Evolutionary conservation across 352 stramenopile genomes (phyloP).

Genomic region (Blastocystis sp.): DNA sequence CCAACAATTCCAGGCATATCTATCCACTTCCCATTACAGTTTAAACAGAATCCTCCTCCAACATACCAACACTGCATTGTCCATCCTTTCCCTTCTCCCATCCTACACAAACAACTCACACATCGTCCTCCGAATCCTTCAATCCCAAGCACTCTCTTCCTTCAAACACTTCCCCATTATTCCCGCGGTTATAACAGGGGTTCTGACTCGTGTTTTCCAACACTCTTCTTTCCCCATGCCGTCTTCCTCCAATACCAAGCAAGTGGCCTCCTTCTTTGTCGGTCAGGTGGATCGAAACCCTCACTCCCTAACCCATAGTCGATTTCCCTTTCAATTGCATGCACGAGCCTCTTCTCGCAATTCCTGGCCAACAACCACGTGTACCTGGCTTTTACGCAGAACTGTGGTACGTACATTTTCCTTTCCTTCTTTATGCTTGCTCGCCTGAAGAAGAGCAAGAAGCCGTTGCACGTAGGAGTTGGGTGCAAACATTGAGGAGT

Average conservation of each 20-base stretch:
- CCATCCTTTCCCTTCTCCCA: too few relatives aligned
- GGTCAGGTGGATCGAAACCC: slow-evolving; percentile 16
- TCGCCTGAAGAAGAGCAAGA: slow-evolving; percentile 18
- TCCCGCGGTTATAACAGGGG: too few relatives aligned
- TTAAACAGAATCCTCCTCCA: too few relatives aligned
- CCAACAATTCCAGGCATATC: too few relatives aligned
- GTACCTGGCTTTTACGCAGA: slow-evolving; percentile 50
- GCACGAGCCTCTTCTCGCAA: slow-evolving; percentile 48
- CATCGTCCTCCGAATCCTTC: too few relatives aligned
- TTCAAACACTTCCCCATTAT: too few relatives aligned
- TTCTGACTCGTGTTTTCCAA: too few relatives aligned
- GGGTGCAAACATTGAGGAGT: neutral
- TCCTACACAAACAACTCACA: too few relatives aligned
- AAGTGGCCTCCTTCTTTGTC: slow-evolving; percentile 25
- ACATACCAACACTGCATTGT: too few relatives aligned
- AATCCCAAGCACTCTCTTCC: too few relatives aligned
- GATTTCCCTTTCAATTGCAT: slow-evolving; percentile 49
- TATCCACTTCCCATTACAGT: too few relatives aligned
- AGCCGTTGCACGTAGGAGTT: neutral
- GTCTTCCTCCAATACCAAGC: slow-evolving; percentile 3
- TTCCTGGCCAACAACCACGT: slow-evolving; percentile 29
- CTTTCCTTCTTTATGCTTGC: slow-evolving; percentile 28
- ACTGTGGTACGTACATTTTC: slow-evolving; percentile 37
- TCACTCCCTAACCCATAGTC: neutral
- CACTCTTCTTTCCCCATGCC: too few relatives aligned